Conservation (phyloP, 345 rosid genomes). For the Eucalyptus curtisii region DNA sequence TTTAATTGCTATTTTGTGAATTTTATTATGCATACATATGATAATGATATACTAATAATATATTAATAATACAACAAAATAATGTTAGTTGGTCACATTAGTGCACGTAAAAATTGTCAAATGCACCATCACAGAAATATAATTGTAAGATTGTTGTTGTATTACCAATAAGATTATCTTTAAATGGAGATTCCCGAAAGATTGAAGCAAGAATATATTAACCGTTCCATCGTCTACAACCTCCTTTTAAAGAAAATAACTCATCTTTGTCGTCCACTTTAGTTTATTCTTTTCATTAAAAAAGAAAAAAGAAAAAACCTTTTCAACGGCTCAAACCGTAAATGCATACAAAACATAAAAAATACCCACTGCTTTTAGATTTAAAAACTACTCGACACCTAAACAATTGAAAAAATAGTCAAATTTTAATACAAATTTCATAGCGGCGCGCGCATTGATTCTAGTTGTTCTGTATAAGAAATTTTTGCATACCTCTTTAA, state of each 20-base stretch:
- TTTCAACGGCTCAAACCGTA: too few relatives aligned
- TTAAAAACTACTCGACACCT: neutral
- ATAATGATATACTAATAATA: too few relatives aligned
- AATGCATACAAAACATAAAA: neutral
- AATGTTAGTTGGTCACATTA: neutral
- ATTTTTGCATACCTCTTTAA: slow-evolving; percentile 25
- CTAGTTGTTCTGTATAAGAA: neutral
- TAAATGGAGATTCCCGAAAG: neutral
- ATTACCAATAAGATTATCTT: neutral
- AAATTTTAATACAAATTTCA: neutral
- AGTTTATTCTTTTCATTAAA: too few relatives aligned
- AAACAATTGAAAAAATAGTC: neutral
- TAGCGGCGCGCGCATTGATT: neutral
- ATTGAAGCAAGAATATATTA: neutral
- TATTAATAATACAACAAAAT: neutral
- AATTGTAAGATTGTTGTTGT: neutral
- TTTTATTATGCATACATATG: neutral
- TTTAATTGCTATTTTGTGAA: neutral
- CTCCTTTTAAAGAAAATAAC: neutral
- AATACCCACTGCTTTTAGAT: neutral
- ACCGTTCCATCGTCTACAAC: neutral
- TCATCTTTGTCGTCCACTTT: neutral
- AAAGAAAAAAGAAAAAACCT: too few relatives aligned
- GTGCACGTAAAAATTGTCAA: neutral
- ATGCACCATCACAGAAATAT: neutral